phyloP scores from a whole-genome alignment of 2,329 filamentous ascomycete genomes.

The Penicillium sp. region DNA sequence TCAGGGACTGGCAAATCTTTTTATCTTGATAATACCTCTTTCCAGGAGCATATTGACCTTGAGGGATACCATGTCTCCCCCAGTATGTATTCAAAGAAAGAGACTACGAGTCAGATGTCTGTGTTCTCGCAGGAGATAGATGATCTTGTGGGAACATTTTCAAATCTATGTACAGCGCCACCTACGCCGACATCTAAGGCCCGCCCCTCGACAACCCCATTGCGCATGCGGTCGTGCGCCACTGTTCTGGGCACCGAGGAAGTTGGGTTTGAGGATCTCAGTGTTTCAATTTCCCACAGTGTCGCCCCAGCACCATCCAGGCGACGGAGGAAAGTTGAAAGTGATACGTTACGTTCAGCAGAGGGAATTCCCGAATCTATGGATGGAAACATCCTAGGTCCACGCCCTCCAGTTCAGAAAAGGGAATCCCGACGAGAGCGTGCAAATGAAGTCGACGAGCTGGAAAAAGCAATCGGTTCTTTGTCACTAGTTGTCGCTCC shows the following conservation, averaged over 20 bases:
- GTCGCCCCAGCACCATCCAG: conserved; percentile 15
- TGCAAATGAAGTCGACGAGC: conserved; percentile 1
- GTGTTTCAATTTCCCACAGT: conserved; percentile 7
- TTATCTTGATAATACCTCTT: conserved; percentile 7
- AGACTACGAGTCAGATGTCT: conserved; percentile 3
- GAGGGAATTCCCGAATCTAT: neutral
- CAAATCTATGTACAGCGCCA: conserved; percentile 27
- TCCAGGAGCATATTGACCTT: conserved; percentile 12
- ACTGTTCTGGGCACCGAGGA: conserved; percentile 8
- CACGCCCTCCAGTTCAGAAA: neutral
- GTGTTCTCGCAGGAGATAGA: conserved; percentile 23
- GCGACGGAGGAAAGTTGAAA: neutral
- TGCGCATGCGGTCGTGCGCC: conserved; percentile 14
- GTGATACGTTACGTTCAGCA: neutral
- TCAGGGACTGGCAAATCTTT: conserved; percentile 17
- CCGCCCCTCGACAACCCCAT: conserved; percentile 18
- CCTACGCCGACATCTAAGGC: conserved; percentile 24
- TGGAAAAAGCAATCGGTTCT: conserved; percentile 26
- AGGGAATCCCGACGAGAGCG: neutral
- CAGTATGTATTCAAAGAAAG: conserved; percentile 23
- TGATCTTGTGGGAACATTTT: conserved; percentile 30
- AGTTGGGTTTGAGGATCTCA: conserved; percentile 16
- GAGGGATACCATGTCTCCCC: conserved; percentile 16
- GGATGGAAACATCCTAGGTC: neutral
- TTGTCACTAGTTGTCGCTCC: conserved; percentile 18